Percentiles rank a stretch among this genome's conserved stretches.
phyloP scores from a whole-genome alignment of 495 filamentous ascomycete genomes.

The Entonaema liquescens region DNA sequence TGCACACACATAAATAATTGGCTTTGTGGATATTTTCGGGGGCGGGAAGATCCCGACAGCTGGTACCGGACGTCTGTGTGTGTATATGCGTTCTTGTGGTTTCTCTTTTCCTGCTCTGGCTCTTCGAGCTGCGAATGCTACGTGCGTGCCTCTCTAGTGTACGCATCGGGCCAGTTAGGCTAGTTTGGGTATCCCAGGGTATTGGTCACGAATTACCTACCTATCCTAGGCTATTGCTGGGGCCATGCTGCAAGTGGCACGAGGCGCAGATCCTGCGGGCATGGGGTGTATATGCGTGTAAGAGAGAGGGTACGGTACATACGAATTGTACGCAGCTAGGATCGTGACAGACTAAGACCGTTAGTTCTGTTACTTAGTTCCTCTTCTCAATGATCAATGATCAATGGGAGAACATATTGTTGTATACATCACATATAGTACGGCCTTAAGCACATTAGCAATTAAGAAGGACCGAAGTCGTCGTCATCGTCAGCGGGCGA shows the following conservation, averaged over 20 bases:
- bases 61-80: constrained; percentile 19
- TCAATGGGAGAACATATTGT: not conserved
- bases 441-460: constrained; percentile 10
- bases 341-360: not conserved
- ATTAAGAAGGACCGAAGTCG: constrained; percentile 32
- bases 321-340: not conserved
- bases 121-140: constrained; percentile 29
- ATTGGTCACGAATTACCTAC: constrained; percentile 32
- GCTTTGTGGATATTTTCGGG: constrained; percentile 34
- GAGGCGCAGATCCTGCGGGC: constrained; percentile 34
- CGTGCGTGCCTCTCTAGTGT: constrained; percentile 6
- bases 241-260: constrained; percentile 34
- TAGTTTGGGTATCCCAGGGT: constrained; percentile 27
- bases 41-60: constrained; percentile 37
- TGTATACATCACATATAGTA: constrained; percentile 1
- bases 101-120: constrained; percentile 1
- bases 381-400: not conserved
- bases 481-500: constrained; percentile 30
- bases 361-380: not conserved
- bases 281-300: constrained; percentile 19
- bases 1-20: not conserved
- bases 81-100: not conserved
- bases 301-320: not conserved
- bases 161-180: constrained; percentile 30
- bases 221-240: constrained; percentile 35